These are phyloP conservation scores for Pseudocercospora vitis DNA, from an alignment of 2,329 filamentous ascomycete genomes.

Conservation along the genomic window DNA sequence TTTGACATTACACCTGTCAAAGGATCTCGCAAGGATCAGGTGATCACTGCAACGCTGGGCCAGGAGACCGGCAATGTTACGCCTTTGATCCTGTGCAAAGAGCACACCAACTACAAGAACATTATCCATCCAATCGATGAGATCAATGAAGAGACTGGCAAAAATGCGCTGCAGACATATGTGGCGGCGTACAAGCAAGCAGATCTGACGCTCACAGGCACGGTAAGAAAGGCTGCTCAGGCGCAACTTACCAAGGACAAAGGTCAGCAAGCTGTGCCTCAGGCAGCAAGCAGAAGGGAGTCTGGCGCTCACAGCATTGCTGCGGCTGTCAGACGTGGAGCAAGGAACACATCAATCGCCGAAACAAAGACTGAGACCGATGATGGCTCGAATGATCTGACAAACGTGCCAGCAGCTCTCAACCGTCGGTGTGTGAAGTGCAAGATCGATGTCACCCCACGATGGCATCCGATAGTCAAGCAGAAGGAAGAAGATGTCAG, in stretches of 20 bases:
- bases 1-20: constrained; percentile 92
- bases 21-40: constrained; percentile 77
- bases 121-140: constrained; percentile 79
- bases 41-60: constrained; percentile 76
- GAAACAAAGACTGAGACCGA: constrained; percentile 33
- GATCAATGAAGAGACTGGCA: constrained; percentile 65
- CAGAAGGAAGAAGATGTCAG: constrained; percentile 15
- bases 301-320: constrained; percentile 38
- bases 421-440: constrained; percentile 47
- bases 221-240: constrained; percentile 86
- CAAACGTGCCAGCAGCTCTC: constrained; percentile 34
- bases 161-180: constrained; percentile 81
- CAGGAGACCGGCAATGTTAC: constrained; percentile 79
- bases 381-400: constrained; percentile 27
- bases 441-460: constrained; percentile 68
- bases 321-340: constrained; percentile 36
- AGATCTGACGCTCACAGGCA: constrained; percentile 84
- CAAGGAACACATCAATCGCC: constrained; percentile 35
- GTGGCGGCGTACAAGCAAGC: constrained; percentile 92
- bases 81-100: constrained; percentile 88
- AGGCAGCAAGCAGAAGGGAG: constrained; percentile 42
- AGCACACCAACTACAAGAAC: constrained; percentile 63
- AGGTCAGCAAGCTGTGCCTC: constrained; percentile 37
- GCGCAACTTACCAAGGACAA: constrained; percentile 61
- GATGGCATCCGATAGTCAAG: constrained; percentile 45